phyloP scores from a whole-genome alignment of 345 rosid genomes.

The Arabidopsis arenosa region DNA sequence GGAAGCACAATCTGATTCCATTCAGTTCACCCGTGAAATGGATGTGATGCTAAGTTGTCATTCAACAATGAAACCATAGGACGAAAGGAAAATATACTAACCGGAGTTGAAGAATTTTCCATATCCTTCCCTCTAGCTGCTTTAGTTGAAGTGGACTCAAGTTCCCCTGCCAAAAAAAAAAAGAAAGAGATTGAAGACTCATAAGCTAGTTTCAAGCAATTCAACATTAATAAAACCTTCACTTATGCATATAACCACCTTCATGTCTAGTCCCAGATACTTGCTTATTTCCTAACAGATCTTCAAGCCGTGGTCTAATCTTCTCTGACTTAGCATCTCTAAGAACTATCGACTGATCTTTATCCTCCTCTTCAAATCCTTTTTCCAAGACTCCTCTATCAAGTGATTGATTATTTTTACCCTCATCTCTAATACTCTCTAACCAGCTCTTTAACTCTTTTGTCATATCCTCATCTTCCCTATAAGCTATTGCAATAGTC shows the following conservation, averaged over 20 bases:
- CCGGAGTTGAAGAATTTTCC: conserved; percentile 16
- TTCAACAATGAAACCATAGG: background rate
- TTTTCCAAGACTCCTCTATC: conserved; percentile 13
- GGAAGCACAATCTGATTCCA: background rate
- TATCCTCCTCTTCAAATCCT: conserved; percentile 4
- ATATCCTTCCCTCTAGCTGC: conserved; percentile 23
- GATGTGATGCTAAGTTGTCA: background rate
- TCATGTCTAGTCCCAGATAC: conserved; percentile 8
- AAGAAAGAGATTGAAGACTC: background rate
- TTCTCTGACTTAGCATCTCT: background rate
- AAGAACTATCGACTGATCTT: background rate
- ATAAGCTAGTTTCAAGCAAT: conserved; percentile 24
- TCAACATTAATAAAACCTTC: background rate
- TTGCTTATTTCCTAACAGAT: conserved; percentile 25
- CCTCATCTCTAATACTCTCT: conserved; percentile 56
- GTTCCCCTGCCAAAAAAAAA: background rate
- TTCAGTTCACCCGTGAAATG: background rate
- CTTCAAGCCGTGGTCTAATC: conserved; percentile 11
- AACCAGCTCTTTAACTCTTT: conserved; percentile 53
- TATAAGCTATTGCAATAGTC: conserved; percentile 20
- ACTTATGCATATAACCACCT: conserved; percentile 13
- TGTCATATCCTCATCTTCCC: conserved; percentile 43
- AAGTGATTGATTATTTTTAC: conserved; percentile 16
- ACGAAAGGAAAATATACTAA: background rate
- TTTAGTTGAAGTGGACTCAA: conserved; percentile 16